Evolutionary conservation across 331 rosid genomes (phyloP).

Genomic region (Rosa hybrid): DNA sequence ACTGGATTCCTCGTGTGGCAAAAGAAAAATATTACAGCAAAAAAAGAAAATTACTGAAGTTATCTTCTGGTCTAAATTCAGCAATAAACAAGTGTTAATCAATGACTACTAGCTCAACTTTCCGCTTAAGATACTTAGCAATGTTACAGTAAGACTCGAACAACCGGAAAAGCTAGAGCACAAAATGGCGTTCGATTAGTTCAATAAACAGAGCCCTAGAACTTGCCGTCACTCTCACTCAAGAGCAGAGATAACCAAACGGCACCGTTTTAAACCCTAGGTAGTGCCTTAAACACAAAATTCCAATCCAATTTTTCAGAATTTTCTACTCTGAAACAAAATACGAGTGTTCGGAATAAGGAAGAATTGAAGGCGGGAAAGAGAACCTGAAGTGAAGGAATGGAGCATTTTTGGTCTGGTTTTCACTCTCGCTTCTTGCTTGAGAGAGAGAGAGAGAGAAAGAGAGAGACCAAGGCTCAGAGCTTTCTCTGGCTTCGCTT

Average conservation of each 20-base stretch:
- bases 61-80: too few relatives aligned
- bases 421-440: background rate
- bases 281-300: background rate
- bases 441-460: background rate
- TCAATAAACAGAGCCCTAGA: conserved; percentile 10
- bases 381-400: conserved; percentile 26
- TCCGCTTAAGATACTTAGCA: background rate
- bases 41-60: background rate
- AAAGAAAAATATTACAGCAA: background rate
- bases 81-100: background rate
- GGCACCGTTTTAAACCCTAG: conserved; percentile 3
- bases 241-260: background rate
- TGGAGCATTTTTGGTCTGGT: conserved; percentile 7
- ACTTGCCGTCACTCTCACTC: conserved; percentile 8
- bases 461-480: background rate
- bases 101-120: background rate
- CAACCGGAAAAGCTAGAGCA: background rate
- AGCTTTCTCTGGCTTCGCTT: background rate
- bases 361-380: background rate
- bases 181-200: background rate
- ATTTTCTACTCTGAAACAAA: background rate
- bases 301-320: background rate
- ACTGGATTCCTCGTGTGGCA: background rate
- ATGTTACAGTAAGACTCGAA: background rate
- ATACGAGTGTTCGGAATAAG: background rate